Base-by-base conservation (phyloP, 1,284 basidiomycete genomes). In the Salmacisia buchloeana region DNA sequence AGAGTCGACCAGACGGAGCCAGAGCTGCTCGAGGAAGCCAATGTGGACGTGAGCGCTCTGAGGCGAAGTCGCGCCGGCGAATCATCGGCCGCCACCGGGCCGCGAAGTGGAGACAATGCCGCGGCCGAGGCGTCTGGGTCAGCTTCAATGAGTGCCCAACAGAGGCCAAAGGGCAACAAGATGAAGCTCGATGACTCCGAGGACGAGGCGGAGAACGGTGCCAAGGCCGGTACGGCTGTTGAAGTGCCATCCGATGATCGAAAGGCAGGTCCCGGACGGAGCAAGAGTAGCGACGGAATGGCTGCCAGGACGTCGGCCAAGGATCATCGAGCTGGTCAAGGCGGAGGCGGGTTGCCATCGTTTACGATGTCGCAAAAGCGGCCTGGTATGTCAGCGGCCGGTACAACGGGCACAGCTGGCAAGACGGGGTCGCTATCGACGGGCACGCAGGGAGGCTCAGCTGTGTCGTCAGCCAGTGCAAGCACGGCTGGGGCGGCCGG, bases 311-410 rank as follows among this genome's bases (percentile, higher is more conserved):
- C n/a, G 21, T 49, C 45, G 45, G 25, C 25, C 23, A 2, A n/a
- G 23, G 45, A 10, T 3, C 12, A 25, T 12, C n/a, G n/a, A 25
- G 13, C 18, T 27, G 45, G 45, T 21, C 45, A 12, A 49, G 45
- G 25, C 35, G 15, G 15, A 38, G 35, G n/a, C n/a, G n/a, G n/a
- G n/a, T n/a, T n/a, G n/a, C n/a, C n/a, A n/a, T n/a, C n/a, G n/a
- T n/a, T n/a, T n/a, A n/a, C n/a, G n/a, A n/a, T n/a, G n/a, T 25
- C 21, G 6, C 49, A 54, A n/a, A 54, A 54, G 29, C 27, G 49
- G 34, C 49, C 49, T 9, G 49, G 49, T 13, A 54, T 54, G 49
- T 54, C 49, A 18, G 18, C 34, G 49, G 49, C 49, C 10, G 49
- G 49, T 13, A 31, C 49, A 10, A 27, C 46, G 31, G 49, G 29